Conservation (phyloP, 1,139 yeast genomes). For the Blastobotrys arbuscula region DNA sequence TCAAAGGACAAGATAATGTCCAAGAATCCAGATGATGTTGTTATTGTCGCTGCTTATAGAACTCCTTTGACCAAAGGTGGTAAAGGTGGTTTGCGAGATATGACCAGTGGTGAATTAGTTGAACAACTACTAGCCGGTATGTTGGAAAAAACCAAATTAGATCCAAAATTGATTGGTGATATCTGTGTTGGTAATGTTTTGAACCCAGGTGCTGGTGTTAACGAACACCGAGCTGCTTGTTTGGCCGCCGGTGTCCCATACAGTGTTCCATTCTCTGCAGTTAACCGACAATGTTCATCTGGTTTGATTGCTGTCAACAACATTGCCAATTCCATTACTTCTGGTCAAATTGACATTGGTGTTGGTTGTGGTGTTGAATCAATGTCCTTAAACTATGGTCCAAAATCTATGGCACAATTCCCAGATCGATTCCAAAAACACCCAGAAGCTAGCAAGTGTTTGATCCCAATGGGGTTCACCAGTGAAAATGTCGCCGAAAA, state of each 20-base stretch:
- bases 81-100: constrained; percentile 72
- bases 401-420: constrained; percentile 59
- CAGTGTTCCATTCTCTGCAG: constrained; percentile 67
- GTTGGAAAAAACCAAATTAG: constrained; percentile 53
- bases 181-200: constrained; percentile 85
- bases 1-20: constrained; percentile 38
- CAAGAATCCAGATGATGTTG: constrained; percentile 80
- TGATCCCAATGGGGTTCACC: constrained; percentile 89
- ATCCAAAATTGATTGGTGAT: constrained; percentile 66
- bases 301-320: constrained; percentile 88
- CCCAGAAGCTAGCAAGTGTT: constrained; percentile 54
- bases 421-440: constrained; percentile 46
- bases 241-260: constrained; percentile 69
- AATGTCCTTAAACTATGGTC: constrained; percentile 81
- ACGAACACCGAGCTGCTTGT: constrained; percentile 79
- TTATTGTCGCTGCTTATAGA: constrained; percentile 81
- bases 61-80: constrained; percentile 86
- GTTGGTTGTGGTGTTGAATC: constrained; percentile 91
- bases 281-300: constrained; percentile 92
- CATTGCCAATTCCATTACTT: constrained; percentile 78
- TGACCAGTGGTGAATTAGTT: constrained; percentile 68
- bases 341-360: constrained; percentile 88
- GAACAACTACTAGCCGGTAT: constrained; percentile 58
- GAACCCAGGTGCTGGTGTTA: constrained; percentile 87
- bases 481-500: constrained; percentile 66